These are phyloP conservation scores for Alternaria ethzedia DNA, from an alignment of 2,329 filamentous ascomycete species.

Conservation along the genomic window DNA sequence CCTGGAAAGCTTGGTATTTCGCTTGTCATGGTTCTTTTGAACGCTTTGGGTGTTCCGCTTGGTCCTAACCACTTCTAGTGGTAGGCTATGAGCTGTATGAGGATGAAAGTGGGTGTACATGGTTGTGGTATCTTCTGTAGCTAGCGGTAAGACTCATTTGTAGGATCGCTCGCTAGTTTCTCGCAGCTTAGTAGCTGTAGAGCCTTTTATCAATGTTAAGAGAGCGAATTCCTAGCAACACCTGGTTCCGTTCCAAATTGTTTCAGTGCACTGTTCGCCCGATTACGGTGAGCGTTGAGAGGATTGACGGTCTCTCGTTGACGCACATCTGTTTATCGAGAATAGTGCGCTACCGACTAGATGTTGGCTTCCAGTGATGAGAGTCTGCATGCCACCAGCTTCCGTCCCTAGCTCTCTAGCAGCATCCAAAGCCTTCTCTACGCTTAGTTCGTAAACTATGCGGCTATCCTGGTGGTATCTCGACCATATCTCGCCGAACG, in stretches of 20 bases:
- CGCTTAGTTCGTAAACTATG: background rate
- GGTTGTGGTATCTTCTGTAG: background rate
- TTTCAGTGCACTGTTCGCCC: no score
- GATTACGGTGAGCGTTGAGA: no score
- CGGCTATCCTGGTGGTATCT: background rate
- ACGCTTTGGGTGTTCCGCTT: background rate
- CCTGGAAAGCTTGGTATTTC: background rate
- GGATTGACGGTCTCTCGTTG: no score
- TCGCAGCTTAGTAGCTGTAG: background rate
- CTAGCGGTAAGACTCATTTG: background rate
- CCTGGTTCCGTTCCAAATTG: no score
- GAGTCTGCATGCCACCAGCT: background rate
- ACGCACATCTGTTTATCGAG: no score
- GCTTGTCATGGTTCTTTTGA: background rate
- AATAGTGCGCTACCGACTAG: no score
- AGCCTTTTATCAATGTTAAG: background rate
- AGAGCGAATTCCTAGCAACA: background rate
- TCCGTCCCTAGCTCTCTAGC: conserved; percentile 1
- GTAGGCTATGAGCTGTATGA: background rate
- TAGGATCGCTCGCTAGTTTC: background rate
- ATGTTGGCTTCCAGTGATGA: no score
- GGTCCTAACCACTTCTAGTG: background rate
- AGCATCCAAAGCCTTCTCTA: conserved; percentile 1
- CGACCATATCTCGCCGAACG: background rate
- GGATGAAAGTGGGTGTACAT: background rate